Conservation (phyloP, 208 protist genomes). For the Herpetomonas tarakana region DNA sequence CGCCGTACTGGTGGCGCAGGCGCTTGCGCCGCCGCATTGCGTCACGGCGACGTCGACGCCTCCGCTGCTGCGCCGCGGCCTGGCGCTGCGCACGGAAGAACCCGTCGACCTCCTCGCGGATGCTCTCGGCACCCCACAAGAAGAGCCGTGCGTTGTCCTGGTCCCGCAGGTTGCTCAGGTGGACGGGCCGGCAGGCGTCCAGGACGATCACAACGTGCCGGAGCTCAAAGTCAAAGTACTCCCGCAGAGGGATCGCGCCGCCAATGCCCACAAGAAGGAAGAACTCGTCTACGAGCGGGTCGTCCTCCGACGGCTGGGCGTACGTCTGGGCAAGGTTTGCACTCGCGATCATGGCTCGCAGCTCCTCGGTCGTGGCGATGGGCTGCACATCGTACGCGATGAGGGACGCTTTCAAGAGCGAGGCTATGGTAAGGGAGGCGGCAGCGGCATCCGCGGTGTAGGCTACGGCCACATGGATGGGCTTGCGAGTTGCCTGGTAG, state of each 20-base stretch:
- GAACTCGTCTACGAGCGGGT: conserved; percentile 43
- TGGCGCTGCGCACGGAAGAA: conserved; percentile 60
- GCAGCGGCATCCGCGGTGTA: conserved; percentile 76
- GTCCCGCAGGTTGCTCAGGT: conserved; percentile 64
- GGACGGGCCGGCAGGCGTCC: conserved; percentile 72
- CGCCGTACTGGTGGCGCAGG: neutral
- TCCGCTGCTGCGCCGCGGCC: conserved; percentile 14
- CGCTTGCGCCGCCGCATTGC: conserved; percentile 16
- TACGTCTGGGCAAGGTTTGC: conserved; percentile 61
- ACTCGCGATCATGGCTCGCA: conserved; percentile 38
- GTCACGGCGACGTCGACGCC: conserved; percentile 27
- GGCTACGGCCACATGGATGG: conserved; percentile 67
- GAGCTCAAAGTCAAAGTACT: conserved; percentile 56
- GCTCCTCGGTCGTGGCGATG: conserved; percentile 58
- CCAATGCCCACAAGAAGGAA: conserved; percentile 83
- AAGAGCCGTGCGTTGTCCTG: conserved; percentile 42
- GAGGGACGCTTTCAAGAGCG: conserved; percentile 66
- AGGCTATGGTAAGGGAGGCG: conserved; percentile 60
- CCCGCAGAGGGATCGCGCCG: conserved; percentile 36
- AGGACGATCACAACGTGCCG: conserved; percentile 78
- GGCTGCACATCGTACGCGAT: conserved; percentile 81
- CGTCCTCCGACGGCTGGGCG: conserved; percentile 20
- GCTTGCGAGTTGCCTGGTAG: conserved; percentile 61
- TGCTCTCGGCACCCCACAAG: conserved; percentile 56
- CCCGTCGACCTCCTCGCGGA: conserved; percentile 63